phyloP scores from a whole-genome alignment of 2,329 filamentous ascomycete genomes.

The Epichloe gansuensis region DNA sequence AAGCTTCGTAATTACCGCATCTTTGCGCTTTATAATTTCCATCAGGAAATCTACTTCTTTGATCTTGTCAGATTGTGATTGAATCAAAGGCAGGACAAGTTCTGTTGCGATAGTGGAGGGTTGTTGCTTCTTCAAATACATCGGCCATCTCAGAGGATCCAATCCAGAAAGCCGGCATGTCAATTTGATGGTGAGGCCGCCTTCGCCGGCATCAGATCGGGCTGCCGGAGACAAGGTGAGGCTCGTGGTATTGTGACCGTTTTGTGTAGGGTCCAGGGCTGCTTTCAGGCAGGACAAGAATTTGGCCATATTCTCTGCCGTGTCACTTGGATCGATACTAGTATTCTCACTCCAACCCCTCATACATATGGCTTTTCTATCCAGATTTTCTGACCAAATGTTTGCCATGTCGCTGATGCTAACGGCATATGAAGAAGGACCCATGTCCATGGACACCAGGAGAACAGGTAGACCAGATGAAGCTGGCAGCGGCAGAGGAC shows the following conservation, averaged over 20 bases:
- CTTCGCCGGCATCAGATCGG: conserved; percentile 22
- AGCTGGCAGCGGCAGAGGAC: conserved; percentile 20
- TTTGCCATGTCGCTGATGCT: conserved; percentile 60
- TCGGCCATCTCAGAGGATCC: conserved; percentile 51
- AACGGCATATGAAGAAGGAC: conserved; percentile 46
- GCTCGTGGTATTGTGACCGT: conserved; percentile 31
- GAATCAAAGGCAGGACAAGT: conserved; percentile 40
- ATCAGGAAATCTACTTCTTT: conserved; percentile 32
- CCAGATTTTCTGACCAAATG: conserved; percentile 59
- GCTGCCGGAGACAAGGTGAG: conserved; percentile 29
- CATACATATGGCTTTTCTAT: conserved; percentile 47
- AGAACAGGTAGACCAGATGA: conserved; percentile 42
- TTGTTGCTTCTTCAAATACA: conserved; percentile 39
- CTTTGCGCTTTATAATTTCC: conserved; percentile 35
- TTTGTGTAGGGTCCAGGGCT: conserved; percentile 35
- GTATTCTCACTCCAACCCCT: conserved; percentile 52
- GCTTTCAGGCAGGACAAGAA: conserved; percentile 51
- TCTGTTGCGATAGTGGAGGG: conserved; percentile 31
- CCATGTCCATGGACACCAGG: conserved; percentile 48
- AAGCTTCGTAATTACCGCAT: conserved; percentile 36
- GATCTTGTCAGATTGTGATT: conserved; percentile 28
- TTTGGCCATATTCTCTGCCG: conserved; percentile 52
- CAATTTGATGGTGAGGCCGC: conserved; percentile 39
- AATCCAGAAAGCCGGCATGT: conserved; percentile 54
- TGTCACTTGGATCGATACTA: conserved; percentile 62